Evolutionary conservation across 2,329 filamentous ascomycete genomes (phyloP).

Genomic region (Fusarium piperis): DNA sequence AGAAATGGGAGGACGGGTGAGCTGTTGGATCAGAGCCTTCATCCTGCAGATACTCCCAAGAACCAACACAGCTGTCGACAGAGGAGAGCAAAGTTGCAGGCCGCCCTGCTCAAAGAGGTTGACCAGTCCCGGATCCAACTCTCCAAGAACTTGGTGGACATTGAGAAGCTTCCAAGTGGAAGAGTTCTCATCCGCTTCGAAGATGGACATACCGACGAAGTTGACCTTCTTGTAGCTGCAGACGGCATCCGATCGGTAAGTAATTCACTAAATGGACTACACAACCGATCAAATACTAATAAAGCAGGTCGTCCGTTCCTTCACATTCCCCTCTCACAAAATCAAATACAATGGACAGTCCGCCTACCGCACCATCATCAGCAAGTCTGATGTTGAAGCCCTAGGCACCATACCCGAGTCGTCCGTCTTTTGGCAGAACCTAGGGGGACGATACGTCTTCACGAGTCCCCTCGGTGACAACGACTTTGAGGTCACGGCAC

Average conservation of each 20-base stretch:
- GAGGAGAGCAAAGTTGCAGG: constrained; percentile 55
- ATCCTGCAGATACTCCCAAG: constrained; percentile 36
- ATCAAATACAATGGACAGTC: constrained; percentile 55
- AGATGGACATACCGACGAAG: constrained; percentile 51
- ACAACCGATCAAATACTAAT: not conserved
- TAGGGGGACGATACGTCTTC: constrained; percentile 45
- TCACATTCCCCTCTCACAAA: constrained; percentile 53
- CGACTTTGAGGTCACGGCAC: constrained; percentile 48
- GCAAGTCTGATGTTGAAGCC: constrained; percentile 33
- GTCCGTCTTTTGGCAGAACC: constrained; percentile 47
- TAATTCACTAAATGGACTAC: not conserved
- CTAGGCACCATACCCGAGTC: constrained; percentile 44
- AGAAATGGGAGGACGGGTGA: constrained; percentile 48
- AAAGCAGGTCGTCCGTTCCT: constrained; percentile 51
- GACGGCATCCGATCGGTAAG: constrained; percentile 61
- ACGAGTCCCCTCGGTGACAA: constrained; percentile 47
- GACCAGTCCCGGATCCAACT: constrained; percentile 55
- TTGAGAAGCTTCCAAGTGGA: constrained; percentile 49
- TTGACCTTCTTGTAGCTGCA: constrained; percentile 61
- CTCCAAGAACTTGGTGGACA: constrained; percentile 52
- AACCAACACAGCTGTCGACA: constrained; percentile 43
- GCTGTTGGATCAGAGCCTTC: constrained; percentile 34
- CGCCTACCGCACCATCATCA: constrained; percentile 46
- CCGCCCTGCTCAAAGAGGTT: constrained; percentile 58
- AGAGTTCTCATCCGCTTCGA: constrained; percentile 56